Percentiles rank a stretch among this genome's conserved stretches.
Conservation (phyloP, 2,329 filamentous ascomycete species). For the Dothistroma septosporum region DNA sequence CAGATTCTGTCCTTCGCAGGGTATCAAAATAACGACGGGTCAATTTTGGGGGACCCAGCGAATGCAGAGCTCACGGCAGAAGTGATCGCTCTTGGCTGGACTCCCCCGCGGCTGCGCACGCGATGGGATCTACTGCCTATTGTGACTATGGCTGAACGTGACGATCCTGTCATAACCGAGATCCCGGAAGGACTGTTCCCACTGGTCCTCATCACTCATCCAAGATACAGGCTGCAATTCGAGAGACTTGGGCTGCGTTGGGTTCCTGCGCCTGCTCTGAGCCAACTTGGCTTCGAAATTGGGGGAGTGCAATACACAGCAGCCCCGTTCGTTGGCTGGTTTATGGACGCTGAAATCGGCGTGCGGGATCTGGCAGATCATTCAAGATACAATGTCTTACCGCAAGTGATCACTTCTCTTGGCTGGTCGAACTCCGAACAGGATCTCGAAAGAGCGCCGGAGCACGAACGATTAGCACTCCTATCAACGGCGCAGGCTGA, state of each 20-base stretch:
- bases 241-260: constrained; percentile 9
- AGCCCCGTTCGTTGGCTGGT: constrained; percentile 14
- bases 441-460: constrained; percentile 6
- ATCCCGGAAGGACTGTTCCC: constrained; percentile 8
- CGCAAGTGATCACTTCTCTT: constrained; percentile 4
- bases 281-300: constrained; percentile 11
- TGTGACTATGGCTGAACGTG: constrained; percentile 11
- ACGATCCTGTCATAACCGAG: neutral
- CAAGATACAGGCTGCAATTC: constrained; percentile 2
- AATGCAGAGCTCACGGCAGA: constrained; percentile 7
- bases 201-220: constrained; percentile 7
- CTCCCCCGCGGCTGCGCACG: constrained; percentile 4
- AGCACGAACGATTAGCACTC: constrained; percentile 5
- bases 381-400: constrained; percentile 8
- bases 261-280: constrained; percentile 11
- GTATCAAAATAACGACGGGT: constrained; percentile 4
- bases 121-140: constrained; percentile 12
- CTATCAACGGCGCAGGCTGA: constrained; percentile 8
- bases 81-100: constrained; percentile 10
- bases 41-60: constrained; percentile 8
- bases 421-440: constrained; percentile 2
- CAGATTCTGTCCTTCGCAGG: constrained; percentile 10
- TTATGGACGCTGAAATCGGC: constrained; percentile 14
- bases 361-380: constrained; percentile 8
- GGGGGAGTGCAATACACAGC: constrained; percentile 13